phyloP scores from a whole-genome alignment of 2,329 filamentous ascomycete genomes.

The Sclerotinia subarctica region DNA sequence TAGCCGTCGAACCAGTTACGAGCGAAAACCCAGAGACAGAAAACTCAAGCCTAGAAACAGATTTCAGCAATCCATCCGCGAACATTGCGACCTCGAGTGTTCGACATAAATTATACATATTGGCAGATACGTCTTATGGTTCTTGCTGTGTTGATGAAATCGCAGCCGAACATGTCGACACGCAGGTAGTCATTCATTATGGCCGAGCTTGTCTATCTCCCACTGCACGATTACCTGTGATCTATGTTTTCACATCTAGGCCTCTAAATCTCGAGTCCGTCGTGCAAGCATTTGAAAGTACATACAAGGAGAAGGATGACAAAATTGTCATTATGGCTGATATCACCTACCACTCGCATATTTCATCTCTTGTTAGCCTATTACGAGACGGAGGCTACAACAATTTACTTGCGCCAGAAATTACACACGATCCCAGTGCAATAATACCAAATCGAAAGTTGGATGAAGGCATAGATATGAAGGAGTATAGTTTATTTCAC shows the following conservation, averaged over 20 bases:
- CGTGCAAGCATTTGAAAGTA: slow-evolving; percentile 57
- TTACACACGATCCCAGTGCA: slow-evolving; percentile 76
- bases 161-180: slow-evolving; percentile 87
- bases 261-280: slow-evolving; percentile 60
- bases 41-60: slow-evolving; percentile 25
- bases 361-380: slow-evolving; percentile 53
- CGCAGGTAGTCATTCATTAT: slow-evolving; percentile 91
- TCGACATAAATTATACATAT: slow-evolving; percentile 61
- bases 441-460: slow-evolving; percentile 75
- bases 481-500: slow-evolving; percentile 67
- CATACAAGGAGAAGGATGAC: slow-evolving; percentile 57
- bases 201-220: slow-evolving; percentile 89
- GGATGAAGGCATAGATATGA: slow-evolving; percentile 41
- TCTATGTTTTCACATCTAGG: slow-evolving; percentile 84
- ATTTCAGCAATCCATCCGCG: slow-evolving; percentile 25
- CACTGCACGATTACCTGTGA: slow-evolving; percentile 79
- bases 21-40: slow-evolving; percentile 13
- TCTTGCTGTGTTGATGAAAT: slow-evolving; percentile 97
- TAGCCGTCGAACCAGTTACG: slow-evolving; percentile 17
- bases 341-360: slow-evolving; percentile 77
- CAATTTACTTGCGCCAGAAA: slow-evolving; percentile 64
- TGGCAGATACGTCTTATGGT: slow-evolving; percentile 95
- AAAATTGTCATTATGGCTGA: slow-evolving; percentile 84
- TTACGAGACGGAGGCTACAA: slow-evolving; percentile 65
- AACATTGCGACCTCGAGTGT: background rate